Conservation (phyloP, 768 basidiomycete genomes). For the Trametes cubensis region DNA sequence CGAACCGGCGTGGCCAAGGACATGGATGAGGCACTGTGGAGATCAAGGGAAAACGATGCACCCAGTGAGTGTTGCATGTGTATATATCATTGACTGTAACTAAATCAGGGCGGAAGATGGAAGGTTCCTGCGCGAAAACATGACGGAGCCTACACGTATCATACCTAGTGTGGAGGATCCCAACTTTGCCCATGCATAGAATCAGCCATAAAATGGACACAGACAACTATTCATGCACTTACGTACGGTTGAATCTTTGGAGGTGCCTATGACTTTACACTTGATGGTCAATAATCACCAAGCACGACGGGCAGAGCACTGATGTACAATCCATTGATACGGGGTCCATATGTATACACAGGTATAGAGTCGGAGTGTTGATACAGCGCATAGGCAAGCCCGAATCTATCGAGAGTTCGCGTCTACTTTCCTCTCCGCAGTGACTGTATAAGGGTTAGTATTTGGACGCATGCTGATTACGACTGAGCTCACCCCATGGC, state of each 20-base stretch:
- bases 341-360: conserved; percentile 18
- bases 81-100: background rate
- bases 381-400: background rate
- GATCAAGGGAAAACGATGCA: conserved; percentile 65
- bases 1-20: conserved; percentile 72
- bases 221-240: no score
- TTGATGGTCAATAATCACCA: no score
- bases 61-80: conserved; percentile 23
- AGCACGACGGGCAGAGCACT: background rate
- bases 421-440: conserved; percentile 56
- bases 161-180: conserved; percentile 49
- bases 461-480: background rate
- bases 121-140: conserved; percentile 42
- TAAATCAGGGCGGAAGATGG: conserved; percentile 41
- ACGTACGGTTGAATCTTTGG: no score
- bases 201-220: background rate
- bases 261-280: no score
- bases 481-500: conserved; percentile 72
- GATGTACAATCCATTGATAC: background rate
- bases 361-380: conserved; percentile 3
- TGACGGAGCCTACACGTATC: conserved; percentile 43
- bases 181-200: background rate
- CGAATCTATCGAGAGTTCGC: conserved; percentile 9
- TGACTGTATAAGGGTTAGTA: conserved; percentile 39
- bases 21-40: conserved; percentile 63